phyloP scores from a whole-genome alignment of 805 yeast species.

The Danielia oregonensis region DNA sequence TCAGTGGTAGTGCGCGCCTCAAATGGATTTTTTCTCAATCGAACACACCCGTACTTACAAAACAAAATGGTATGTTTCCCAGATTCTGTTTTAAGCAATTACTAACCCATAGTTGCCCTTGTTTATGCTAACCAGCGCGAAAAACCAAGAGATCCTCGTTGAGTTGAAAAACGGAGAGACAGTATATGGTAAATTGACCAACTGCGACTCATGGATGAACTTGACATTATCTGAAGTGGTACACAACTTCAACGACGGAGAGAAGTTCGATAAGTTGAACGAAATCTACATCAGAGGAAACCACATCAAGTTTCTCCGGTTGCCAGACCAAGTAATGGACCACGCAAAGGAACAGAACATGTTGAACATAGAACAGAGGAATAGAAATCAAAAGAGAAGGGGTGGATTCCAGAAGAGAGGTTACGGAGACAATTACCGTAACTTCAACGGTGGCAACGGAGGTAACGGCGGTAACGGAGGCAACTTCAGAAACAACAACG shows the following conservation, averaged over 20 bases:
- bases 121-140: conserved; percentile 84
- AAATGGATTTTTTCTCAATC: too few species aligned
- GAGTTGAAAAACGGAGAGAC: conserved; percentile 92
- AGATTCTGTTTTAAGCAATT: too few species aligned
- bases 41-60: too few species aligned
- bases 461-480: conserved; percentile 12
- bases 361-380: conserved; percentile 47
- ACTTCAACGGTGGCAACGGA: conserved; percentile 20
- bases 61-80: conserved; percentile 13
- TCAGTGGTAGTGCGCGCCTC: too few species aligned
- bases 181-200: conserved; percentile 74
- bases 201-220: conserved; percentile 96
- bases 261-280: conserved; percentile 55
- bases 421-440: conserved; percentile 25
- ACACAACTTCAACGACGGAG: conserved; percentile 60
- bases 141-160: conserved; percentile 80
- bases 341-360: conserved; percentile 65
- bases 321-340: conserved; percentile 72
- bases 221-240: conserved; percentile 75
- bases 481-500: conserved; percentile 6
- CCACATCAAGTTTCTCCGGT: conserved; percentile 72
- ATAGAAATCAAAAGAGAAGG: conserved; percentile 42
- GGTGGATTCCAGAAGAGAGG: conserved; percentile 31
- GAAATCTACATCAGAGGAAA: conserved; percentile 84
- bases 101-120: conserved; percentile 67